Evolutionary conservation across 805 yeast species (phyloP), one percentile per base, ranked within the genome.

Genomic region (Lipomyces yamanashiensis): DNA sequence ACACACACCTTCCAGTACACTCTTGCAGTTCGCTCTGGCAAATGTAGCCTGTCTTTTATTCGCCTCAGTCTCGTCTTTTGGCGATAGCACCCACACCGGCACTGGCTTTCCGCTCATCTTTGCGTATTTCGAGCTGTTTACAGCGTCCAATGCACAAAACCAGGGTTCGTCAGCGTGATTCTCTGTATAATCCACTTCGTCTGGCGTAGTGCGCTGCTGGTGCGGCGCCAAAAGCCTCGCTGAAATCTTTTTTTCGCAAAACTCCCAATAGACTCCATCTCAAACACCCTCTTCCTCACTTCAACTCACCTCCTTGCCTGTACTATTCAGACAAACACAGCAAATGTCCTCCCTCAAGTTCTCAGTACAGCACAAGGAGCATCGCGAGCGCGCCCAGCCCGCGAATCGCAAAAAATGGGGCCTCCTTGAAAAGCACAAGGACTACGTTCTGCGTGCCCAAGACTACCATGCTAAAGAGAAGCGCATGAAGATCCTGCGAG

Each of bases 361-460:
- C 75, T 89, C 91, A 73, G 87, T 93, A 10, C 98, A 93, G 76
- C 95, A 96, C 80, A 95, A 91, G 74, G 98, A 95, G 80, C 99
- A 95, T 73, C 81, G 92, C 63, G 99, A 95, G 79, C 85, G 99
- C 72, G 84, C 97, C 6, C 99, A 95, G 77, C 89, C 93, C 0
- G 81, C 80, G 53, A 86, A 84, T 51, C 82, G 99, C 62, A 79
- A 84, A 71, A 84, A 84, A 74, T 86, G 82, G 76, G 99, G 99
- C 48, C 85, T 92, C 41, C 81, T 95, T 51, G 99, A 95, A 77
- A 95, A 95, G 83, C 95, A 95, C 81, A 88, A 89, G 63, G 54
- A 89, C 74, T 89, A 89, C 80, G 80, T 78, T 69, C 85, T 82
- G 62, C 83, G 87, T 40, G 92, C 97, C 0, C 80, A 78, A 62